Evolutionary conservation across 495 filamentous ascomycete genomes (phyloP).

Genomic region (Paragyromitra xinjiangensis): DNA sequence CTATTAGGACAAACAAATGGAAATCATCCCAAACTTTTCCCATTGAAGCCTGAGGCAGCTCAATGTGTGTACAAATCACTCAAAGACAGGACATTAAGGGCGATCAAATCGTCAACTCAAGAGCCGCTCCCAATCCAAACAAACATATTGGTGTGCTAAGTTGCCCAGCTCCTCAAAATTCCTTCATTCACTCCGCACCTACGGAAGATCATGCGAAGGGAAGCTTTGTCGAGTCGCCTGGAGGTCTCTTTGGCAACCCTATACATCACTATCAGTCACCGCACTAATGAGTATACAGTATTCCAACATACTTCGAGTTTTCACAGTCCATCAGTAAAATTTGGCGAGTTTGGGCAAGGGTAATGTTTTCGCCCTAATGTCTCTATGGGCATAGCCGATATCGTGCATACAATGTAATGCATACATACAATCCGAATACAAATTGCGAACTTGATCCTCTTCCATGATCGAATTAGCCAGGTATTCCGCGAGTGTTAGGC

Average conservation of each 20-base stretch:
- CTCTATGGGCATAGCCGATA: constrained; percentile 8
- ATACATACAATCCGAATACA: constrained; percentile 11
- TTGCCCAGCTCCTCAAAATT: constrained; percentile 18
- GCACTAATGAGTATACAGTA: constrained; percentile 8
- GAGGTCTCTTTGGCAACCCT: background rate
- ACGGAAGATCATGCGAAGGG: constrained; percentile 16
- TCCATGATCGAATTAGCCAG: background rate
- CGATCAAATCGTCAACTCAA: constrained; percentile 9
- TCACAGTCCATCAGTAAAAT: constrained; percentile 6
- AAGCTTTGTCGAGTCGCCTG: constrained; percentile 17
- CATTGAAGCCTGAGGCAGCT: background rate
- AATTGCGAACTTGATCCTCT: constrained; percentile 1
- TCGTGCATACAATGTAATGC: background rate
- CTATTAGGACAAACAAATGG: background rate
- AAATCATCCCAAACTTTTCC: constrained; percentile 7
- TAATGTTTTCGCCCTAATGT: constrained; percentile 9
- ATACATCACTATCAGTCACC: constrained; percentile 6
- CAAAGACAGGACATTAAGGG: background rate
- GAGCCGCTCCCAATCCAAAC: background rate
- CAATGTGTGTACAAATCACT: background rate
- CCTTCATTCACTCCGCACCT: constrained; percentile 8
- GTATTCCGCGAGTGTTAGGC: constrained; percentile 3
- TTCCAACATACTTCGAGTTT: constrained; percentile 16
- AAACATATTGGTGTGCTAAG: background rate
- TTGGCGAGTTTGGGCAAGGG: background rate